Conservation (phyloP, 2,329 filamentous ascomycete species). For the Aaosphaeria pasadenensis region DNA sequence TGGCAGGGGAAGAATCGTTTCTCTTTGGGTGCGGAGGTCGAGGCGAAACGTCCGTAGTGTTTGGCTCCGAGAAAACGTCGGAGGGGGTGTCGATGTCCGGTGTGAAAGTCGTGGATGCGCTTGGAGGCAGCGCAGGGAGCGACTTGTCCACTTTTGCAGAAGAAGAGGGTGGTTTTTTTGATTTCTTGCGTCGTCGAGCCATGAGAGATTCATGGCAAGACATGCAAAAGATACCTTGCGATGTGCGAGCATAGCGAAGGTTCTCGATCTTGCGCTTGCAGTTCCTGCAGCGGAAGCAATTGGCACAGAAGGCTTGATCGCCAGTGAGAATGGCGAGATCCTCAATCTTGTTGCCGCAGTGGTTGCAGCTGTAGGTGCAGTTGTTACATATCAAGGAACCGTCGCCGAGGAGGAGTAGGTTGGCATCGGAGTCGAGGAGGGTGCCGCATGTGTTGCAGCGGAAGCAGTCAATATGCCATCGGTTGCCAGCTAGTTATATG, state of each 20-base stretch:
- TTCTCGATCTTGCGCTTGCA: conserved; percentile 99
- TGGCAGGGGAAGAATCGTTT: conserved; percentile 32
- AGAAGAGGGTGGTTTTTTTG: conserved; percentile 50
- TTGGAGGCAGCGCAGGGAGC: conserved; percentile 83
- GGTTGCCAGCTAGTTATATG: conserved; percentile 69
- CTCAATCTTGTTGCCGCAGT: conserved; percentile 96
- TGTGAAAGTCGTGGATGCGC: conserved; percentile 62
- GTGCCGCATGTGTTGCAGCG: conserved; percentile 94
- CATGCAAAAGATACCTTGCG: conserved; percentile 99
- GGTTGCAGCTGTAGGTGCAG: conserved; percentile 97
- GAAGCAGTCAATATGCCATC: conserved; percentile 99
- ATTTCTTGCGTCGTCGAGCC: conserved; percentile 85
- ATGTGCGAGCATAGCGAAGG: conserved; percentile 92
- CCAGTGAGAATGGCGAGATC: conserved; percentile 96
- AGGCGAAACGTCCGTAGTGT: conserved; percentile 67
- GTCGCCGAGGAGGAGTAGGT: conserved; percentile 93
- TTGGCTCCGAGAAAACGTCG: conserved; percentile 60
- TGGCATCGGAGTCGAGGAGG: conserved; percentile 95
- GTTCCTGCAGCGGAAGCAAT: conserved; percentile 95
- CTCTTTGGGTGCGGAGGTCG: conserved; percentile 33
- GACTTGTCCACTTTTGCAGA: conserved; percentile 79
- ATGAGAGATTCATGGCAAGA: conserved; percentile 96
- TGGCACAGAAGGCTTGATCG: conserved; percentile 96
- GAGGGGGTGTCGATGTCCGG: conserved; percentile 55
- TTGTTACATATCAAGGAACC: conserved; percentile 99